Base-by-base conservation (phyloP, 495 filamentous ascomycete species). In the Penicillium simplicissimum region DNA sequence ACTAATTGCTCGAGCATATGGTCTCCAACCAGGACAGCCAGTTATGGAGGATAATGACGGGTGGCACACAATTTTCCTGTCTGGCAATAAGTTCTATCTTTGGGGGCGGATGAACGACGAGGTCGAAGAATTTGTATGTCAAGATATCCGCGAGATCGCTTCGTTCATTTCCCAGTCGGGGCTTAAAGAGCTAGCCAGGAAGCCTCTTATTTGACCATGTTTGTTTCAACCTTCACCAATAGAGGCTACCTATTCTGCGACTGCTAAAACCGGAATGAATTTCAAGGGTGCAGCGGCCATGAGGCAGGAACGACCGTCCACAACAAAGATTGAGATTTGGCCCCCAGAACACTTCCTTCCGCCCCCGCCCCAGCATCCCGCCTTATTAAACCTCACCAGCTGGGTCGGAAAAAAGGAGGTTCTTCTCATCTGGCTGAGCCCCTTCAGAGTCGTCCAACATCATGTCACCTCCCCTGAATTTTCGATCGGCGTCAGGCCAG, bases 11-110 rank as follows among this genome's bases (percentile, higher is more conserved):
- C 45, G 47, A 59, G 21, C 28, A 35, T 59, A 59, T 40, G 57
- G 47, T 51, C 43, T 59, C 33, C 15, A 51, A 42, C 57, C 57
- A 33, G 57, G 57, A 59, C 57, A 52, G 57, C 57, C 47, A 8
- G 47, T 59, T 35, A 59, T 59, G 57, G 34, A 52, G 34, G 36
- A 51, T 51, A n/a, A 28, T 14, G n/a, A 59, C 25, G 57, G 43
- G 31, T 59, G 17, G 42, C 25, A 35, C 11, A 59, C 57, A 33
- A 59, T 59, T 28, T 59, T 59, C 45, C 43, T 23, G 45, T 59
- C 45, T 0, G 8, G n/a, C 40, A 37, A 59, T 40, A 52, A 52
- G 43, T 51, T 51, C 31, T 52, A 59, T 52, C 43, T 59, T 25
- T 59, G 45, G 45, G 33, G 34, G 31, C 47, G 47, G 13, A 15